phyloP scores from a whole-genome alignment of 352 stramenopile species.

The Globisporangium polare region DNA sequence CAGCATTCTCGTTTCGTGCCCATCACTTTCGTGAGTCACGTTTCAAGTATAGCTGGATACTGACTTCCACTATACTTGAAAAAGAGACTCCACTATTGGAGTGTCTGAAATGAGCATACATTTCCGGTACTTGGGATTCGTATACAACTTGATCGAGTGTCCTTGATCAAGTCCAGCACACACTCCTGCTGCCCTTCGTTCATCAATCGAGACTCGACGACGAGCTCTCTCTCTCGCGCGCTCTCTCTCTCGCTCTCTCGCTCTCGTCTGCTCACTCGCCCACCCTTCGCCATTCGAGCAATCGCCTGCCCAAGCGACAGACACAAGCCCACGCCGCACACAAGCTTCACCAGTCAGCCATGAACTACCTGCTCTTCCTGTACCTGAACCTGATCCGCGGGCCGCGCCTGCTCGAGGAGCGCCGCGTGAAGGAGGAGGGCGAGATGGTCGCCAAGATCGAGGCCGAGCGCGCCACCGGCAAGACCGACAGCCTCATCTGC shows the following conservation, averaged over 20 bases:
- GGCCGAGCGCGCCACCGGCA: constrained; percentile 45
- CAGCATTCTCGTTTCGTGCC: no score
- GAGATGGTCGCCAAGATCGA: neutral
- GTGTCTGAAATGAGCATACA: no score
- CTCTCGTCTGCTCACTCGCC: neutral
- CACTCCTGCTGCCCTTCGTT: neutral
- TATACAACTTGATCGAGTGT: no score
- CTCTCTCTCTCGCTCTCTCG: neutral
- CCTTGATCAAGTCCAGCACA: neutral
- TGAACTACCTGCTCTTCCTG: constrained; percentile 78
- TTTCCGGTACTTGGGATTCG: no score
- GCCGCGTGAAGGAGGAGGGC: constrained; percentile 35
- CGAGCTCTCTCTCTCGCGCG: neutral
- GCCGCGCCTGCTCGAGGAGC: constrained; percentile 41
- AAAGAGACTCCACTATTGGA: no score
- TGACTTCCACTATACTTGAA: no score
- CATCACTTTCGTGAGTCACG: no score
- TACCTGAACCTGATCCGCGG: constrained; percentile 76
- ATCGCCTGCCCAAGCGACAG: constrained; percentile 9
- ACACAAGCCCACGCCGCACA: no score
- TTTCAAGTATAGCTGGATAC: no score
- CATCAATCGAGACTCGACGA: neutral
- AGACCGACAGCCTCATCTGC: constrained; percentile 44
- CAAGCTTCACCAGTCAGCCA: no score
- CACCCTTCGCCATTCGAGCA: neutral